These are phyloP conservation scores for Skeletonema tropicum DNA, from an alignment of 108 stramenopile genomes.

Conservation along the genomic window DNA sequence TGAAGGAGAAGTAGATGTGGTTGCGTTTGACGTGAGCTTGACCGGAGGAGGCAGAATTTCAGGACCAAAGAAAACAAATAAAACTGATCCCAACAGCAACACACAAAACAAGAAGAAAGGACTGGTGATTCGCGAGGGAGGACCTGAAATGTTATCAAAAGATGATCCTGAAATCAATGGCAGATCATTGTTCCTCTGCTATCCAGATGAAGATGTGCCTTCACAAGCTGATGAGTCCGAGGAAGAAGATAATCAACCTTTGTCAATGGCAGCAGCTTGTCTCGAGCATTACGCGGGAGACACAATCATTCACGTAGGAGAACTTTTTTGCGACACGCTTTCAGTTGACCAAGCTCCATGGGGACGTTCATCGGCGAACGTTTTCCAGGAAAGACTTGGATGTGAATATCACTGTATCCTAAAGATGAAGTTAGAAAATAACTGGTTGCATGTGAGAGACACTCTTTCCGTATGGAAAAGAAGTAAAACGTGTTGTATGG, in stretches of 20 bases:
- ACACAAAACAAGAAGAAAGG: constrained; percentile 8
- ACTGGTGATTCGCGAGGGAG: constrained; percentile 59
- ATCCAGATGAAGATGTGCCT: constrained; percentile 84
- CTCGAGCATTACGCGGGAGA: constrained; percentile 74
- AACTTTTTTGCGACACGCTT: constrained; percentile 71
- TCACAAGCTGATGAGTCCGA: constrained; percentile 30
- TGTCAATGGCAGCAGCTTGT: constrained; percentile 75
- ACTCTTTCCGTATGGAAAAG: constrained; percentile 89
- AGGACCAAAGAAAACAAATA: constrained; percentile 14
- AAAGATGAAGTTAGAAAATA: constrained; percentile 60
- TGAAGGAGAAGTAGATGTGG: constrained; percentile 66
- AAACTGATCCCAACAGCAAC: constrained; percentile 9
- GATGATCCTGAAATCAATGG: constrained; percentile 45
- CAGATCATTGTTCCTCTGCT: constrained; percentile 83
- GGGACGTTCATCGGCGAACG: constrained; percentile 78
- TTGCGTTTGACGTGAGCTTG: constrained; percentile 70
- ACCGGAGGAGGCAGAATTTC: constrained; percentile 64
- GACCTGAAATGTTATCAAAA: constrained; percentile 63
- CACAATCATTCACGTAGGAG: constrained; percentile 89
- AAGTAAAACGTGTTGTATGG: constrained; percentile 69
- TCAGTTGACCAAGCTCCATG: constrained; percentile 84
- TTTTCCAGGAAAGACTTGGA: constrained; percentile 80
- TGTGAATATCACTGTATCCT: constrained; percentile 87
- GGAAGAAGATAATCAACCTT: constrained; percentile 14
- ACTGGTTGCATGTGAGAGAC: constrained; percentile 86